phyloP scores from a whole-genome alignment of 345 rosid species.

The Eucalyptus cloeziana region DNA sequence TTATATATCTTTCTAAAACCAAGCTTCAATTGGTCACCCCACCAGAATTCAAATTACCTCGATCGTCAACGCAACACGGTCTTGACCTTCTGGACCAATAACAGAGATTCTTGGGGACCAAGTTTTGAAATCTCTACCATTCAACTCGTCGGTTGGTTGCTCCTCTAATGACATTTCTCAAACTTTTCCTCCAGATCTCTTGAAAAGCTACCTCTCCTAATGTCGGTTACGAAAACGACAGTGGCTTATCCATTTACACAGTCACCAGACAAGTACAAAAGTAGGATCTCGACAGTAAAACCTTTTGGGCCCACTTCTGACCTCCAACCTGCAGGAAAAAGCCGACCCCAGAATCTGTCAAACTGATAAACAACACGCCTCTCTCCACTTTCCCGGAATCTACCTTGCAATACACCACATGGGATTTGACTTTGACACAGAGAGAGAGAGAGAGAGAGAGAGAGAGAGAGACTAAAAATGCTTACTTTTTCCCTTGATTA shows the following conservation, averaged over 20 bases:
- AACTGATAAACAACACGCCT: not conserved
- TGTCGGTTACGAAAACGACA: not conserved
- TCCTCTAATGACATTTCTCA: not conserved
- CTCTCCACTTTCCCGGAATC: not conserved
- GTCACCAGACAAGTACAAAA: not conserved
- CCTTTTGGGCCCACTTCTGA: not conserved
- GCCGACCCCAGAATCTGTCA: not conserved
- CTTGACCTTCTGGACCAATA: not conserved
- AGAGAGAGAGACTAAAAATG: not conserved
- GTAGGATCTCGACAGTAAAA: not conserved
- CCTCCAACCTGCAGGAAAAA: not conserved
- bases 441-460: not conserved
- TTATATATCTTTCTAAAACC: not conserved
- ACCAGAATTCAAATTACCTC: not conserved
- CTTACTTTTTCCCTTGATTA: not conserved
- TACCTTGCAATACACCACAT: not conserved
- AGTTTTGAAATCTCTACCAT: not conserved
- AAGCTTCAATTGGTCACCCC: not conserved
- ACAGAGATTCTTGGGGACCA: not conserved
- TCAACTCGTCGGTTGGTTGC: not conserved
- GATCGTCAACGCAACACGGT: not conserved
- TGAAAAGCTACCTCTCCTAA: not conserved
- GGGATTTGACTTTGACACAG: not conserved
- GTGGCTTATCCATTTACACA: not conserved
- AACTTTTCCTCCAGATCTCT: not conserved